Evolutionary conservation across 2,329 filamentous ascomycete genomes (phyloP).

Genomic region (Lachnellula willkommii): DNA sequence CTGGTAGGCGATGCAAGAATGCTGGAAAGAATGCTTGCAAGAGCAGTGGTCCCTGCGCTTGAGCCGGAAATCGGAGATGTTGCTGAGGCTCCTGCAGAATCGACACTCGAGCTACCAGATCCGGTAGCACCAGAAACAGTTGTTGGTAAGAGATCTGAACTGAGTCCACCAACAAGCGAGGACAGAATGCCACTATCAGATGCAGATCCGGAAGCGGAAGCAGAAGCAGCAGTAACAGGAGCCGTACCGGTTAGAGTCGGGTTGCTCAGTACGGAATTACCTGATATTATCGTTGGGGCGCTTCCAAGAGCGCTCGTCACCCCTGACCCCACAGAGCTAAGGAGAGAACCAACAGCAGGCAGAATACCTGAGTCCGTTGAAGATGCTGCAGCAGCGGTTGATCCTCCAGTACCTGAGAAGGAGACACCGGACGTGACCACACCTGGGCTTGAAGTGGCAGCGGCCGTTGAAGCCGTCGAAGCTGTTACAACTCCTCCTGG

Average conservation of each 20-base stretch:
- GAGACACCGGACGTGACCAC: slow-evolving; percentile 12
- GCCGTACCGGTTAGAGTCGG: background rate
- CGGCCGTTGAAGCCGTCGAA: slow-evolving; percentile 3
- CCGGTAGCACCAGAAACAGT: slow-evolving; percentile 2
- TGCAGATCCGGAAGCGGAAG: slow-evolving; percentile 4
- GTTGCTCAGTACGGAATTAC: too few species aligned
- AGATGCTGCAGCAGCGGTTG: slow-evolving; percentile 1
- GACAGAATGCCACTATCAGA: background rate
- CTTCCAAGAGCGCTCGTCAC: background rate
- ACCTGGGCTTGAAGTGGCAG: slow-evolving; percentile 9
- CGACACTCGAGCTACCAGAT: background rate
- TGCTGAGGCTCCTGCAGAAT: background rate
- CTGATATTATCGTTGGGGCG: too few species aligned
- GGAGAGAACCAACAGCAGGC: background rate
- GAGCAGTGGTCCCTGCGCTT: background rate
- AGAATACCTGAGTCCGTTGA: background rate
- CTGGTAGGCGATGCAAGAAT: slow-evolving; percentile 4
- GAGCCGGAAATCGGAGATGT: background rate
- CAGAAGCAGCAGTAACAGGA: slow-evolving; percentile 3
- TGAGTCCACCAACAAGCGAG: background rate
- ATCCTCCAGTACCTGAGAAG: slow-evolving; percentile 14
- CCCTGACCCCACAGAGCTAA: background rate
- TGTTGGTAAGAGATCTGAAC: background rate
- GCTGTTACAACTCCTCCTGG: slow-evolving; percentile 27
- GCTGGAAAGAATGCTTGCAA: slow-evolving; percentile 12